These are phyloP conservation scores for Amylocarpus encephaloides DNA, from an alignment of 2,329 filamentous ascomycete genomes.

Conservation along the genomic window DNA sequence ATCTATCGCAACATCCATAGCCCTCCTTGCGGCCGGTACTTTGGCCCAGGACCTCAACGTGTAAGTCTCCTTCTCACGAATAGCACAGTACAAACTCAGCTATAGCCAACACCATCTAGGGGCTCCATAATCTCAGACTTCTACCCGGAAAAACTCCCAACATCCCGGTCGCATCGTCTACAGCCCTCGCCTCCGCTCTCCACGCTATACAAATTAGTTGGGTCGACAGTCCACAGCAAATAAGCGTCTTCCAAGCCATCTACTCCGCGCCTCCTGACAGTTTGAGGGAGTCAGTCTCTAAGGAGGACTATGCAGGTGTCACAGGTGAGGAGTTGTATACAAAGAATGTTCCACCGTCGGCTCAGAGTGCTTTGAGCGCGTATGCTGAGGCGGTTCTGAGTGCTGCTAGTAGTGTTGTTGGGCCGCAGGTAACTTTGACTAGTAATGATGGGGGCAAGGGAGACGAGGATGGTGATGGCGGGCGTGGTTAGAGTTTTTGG, in stretches of 20 bases:
- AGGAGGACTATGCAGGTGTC: too few relatives aligned
- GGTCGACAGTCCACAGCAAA: too few relatives aligned
- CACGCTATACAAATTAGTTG: too few relatives aligned
- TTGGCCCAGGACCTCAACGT: conserved; percentile 11
- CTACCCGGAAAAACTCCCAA: conserved; percentile 15
- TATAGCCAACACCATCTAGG: too few relatives aligned
- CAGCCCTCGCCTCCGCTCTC: conserved; percentile 19
- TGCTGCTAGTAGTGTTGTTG: conserved; percentile 16
- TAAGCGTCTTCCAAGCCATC: too few relatives aligned
- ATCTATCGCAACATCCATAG: neutral
- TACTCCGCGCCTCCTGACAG: too few relatives aligned
- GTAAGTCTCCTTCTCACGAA: conserved; percentile 9
- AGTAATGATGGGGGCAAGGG: conserved; percentile 7
- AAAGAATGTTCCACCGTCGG: conserved; percentile 14
- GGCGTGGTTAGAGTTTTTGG: too few relatives aligned
- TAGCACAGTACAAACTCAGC: too few relatives aligned
- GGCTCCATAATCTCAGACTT: conserved; percentile 18
- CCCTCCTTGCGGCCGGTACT: neutral
- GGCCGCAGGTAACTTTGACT: conserved; percentile 6
- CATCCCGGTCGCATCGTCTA: conserved; percentile 16
- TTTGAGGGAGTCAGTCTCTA: too few relatives aligned
- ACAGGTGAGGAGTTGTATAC: conserved; percentile 16
- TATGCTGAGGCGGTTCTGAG: conserved; percentile 13
- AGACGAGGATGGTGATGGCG: too few relatives aligned
- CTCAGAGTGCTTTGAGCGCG: conserved; percentile 15